Evolutionary conservation across 2,329 filamentous ascomycete genomes (phyloP), one percentile per base, ranked within the genome.

Genomic region (Fusarium sp.): DNA sequence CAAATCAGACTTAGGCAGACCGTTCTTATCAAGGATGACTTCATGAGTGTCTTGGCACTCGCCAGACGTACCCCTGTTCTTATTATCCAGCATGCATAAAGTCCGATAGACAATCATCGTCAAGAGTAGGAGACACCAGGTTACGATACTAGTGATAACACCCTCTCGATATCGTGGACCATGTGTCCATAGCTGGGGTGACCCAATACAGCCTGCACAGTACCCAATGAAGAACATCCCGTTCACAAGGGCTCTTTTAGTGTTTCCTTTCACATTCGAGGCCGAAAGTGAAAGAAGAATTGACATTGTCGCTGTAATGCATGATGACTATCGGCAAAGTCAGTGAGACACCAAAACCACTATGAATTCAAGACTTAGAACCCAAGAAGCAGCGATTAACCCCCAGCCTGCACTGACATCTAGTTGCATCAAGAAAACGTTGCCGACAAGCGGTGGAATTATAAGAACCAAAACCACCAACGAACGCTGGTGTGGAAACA

Each of bases 201-300:
- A 47, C 8, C 40, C 50, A 6, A 53, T 53, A 7, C 40, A 47
- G 21, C 40, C 50, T 11, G 50, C 41, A 1, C 40, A 47, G 4
- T 53, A 53, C 13, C 40, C 40, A n/a, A 53, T 48, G n/a, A 53
- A 53, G 50, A 53, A 53, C 40, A 47, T 48, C 4, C 41, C 36
- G 11, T 48, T 53, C 1, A 36, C 41, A 4, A 48, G 10, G 6
- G 50, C 50, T 48, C 41, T 36, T 21, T 53, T 53, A 15, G 50
- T 48, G 9, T 53, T 53, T 3, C 50, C 50, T 10, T 53, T 53
- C n/a, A 53, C 50, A 10, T 53, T 53, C 1, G 50, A 53, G 0
- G 50, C 50, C 4, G 41, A 48, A 4, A 53, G 50, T 3, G 40
- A 48, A 4, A 53, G 41, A 0, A 52, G 20, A 3, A 52, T 52